Base-by-base conservation (phyloP, 192 early-diverging fungal species). In the Geranomyces michiganensis region DNA sequence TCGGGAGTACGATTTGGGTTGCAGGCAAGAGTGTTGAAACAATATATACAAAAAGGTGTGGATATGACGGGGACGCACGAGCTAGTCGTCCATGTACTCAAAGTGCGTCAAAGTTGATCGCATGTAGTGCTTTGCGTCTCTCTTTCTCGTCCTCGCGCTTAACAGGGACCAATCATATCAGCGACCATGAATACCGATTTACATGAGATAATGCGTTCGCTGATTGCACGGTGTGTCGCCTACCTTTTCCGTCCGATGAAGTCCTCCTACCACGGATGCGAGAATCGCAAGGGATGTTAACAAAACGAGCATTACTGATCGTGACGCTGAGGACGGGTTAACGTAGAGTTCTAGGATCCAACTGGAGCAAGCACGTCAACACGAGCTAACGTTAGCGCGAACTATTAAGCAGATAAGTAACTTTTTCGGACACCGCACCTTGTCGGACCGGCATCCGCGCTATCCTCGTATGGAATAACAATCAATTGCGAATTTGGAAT, bases 401-500 rank as follows among this genome's bases (percentile, higher is more conserved):
- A 10, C 36, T n/a, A n/a, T n/a, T n/a, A n/a, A n/a, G 14, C 26
- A 41, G 44, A 29, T 45, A 47, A 21, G 0, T 47, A 27, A 27
- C 27, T 76, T 4, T 15, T 36, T 65, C 17, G 19, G 19, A 26
- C 61, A 68, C 46, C 62, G 21, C 51, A 85, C 85, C 75, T 72
- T 33, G 78, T 73, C 41, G 81, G 58, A 74, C 83, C 71, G 4
- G 65, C 49, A 32, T 78, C 78, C 61, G 72, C 70, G 48, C 71
- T 78, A 36, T 80, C 78, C 69, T 90, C 87, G 62, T 89, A 91
- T 5, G 96, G 96, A 31, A 92, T 85, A 56, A 98, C 88, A 3
- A 96, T 87, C 1, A 98, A 77, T 69, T 95, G 90, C 2, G 93
- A 94, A 75, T 98, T 98, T 0, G 96, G 96, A 45, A 98, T 94